Evolutionary conservation across 1,284 basidiomycete species (phyloP).

Genomic region (Puccinia sorghi): DNA sequence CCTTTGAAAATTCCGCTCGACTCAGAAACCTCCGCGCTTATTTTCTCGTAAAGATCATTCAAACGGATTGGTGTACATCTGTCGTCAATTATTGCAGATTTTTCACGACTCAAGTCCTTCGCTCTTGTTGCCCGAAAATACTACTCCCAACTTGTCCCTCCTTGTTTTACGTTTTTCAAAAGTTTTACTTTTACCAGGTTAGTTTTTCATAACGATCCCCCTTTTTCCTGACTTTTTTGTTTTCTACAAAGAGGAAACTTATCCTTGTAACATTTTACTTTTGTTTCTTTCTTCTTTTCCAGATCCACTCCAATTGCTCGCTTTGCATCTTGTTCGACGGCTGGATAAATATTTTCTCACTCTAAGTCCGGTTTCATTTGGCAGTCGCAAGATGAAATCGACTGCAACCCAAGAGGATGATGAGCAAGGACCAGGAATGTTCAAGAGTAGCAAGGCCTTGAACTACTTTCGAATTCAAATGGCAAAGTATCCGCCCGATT

Average conservation of each 20-base stretch:
- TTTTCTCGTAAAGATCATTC: slow-evolving; percentile 13
- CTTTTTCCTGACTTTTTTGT: background rate
- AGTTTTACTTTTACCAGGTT: slow-evolving; percentile 31
- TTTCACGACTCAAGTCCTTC: slow-evolving; percentile 18
- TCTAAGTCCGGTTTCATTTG: background rate
- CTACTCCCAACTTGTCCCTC: slow-evolving; percentile 8
- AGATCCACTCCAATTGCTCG: slow-evolving; percentile 10
- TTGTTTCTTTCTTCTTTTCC: background rate
- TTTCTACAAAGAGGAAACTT: background rate
- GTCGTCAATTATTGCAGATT: slow-evolving; percentile 16
- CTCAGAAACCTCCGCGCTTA: slow-evolving; percentile 30
- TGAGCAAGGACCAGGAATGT: background rate
- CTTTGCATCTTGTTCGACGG: background rate
- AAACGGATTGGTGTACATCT: slow-evolving; percentile 19
- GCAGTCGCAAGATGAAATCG: background rate
- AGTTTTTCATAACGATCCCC: background rate
- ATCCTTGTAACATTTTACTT: background rate
- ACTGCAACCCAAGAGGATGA: background rate
- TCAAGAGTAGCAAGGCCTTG: background rate
- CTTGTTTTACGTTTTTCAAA: slow-evolving; percentile 34
- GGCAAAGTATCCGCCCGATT: slow-evolving; percentile 26
- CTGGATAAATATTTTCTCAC: slow-evolving; percentile 13
- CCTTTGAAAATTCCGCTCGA: background rate
- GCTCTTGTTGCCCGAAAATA: slow-evolving; percentile 5
- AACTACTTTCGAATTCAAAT: slow-evolving; percentile 2